These are phyloP conservation scores for Oxytropis ochrocephala DNA, from an alignment of 306 rosid genomes.

Conservation along the genomic window DNA sequence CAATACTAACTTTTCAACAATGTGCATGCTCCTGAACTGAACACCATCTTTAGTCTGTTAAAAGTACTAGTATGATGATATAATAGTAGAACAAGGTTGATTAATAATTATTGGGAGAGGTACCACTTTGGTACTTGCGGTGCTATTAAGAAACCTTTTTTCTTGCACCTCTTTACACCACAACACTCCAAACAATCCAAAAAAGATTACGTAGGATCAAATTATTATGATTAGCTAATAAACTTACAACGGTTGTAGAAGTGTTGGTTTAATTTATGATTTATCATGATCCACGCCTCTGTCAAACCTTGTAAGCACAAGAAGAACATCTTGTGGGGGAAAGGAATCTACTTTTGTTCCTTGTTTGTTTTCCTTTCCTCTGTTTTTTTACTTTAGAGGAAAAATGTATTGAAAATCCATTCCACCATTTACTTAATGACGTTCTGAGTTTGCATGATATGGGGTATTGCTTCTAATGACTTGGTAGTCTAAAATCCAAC, in stretches of 20 bases:
- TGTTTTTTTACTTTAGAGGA: neutral
- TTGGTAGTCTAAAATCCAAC: neutral
- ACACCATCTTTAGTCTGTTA: slow-evolving; percentile 28
- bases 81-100: neutral
- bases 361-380: neutral
- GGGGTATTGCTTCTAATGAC: neutral
- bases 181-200: neutral
- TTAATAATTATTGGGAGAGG: neutral
- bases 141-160: neutral
- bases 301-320: neutral
- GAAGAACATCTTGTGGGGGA: neutral
- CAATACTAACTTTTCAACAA: neutral
- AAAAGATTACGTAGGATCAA: neutral
- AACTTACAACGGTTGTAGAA: no score
- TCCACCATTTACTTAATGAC: neutral
- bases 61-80: slow-evolving; percentile 28
- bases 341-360: neutral
- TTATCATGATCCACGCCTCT: neutral
- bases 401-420: neutral
- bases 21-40: slow-evolving; percentile 1
- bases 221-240: neutral
- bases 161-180: no score
- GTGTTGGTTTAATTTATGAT: neutral
- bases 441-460: neutral
- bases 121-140: neutral